Evolutionary conservation across 306 rosid genomes (phyloP).

Genomic region (Neltuma alba): DNA sequence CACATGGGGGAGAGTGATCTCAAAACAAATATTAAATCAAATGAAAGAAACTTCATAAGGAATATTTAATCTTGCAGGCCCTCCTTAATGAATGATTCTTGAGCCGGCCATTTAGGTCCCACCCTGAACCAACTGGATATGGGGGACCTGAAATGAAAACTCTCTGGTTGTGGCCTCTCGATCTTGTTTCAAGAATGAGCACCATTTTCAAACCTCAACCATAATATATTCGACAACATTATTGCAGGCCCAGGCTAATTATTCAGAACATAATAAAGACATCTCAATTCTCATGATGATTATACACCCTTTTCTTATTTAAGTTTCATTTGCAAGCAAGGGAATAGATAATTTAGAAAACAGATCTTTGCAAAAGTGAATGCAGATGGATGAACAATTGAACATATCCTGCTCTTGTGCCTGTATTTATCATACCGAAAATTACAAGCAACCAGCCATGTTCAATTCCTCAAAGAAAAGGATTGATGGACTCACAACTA

Average conservation of each 20-base stretch:
- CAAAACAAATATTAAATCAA: slow-evolving; percentile 24
- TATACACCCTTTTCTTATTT: neutral
- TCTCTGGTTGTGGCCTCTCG: slow-evolving; percentile 17
- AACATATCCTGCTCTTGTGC: neutral
- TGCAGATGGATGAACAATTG: neutral
- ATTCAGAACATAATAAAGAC: neutral
- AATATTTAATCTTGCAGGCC: slow-evolving; percentile 10
- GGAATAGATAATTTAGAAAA: neutral
- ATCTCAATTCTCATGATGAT: neutral
- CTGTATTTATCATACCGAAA: neutral
- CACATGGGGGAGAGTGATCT: slow-evolving; percentile 45
- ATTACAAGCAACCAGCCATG: neutral
- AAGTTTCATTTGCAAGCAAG: neutral
- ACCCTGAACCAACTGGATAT: slow-evolving; percentile 29
- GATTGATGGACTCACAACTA: slow-evolving; percentile 12
- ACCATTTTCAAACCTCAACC: slow-evolving; percentile 14
- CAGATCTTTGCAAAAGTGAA: neutral
- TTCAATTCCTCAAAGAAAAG: neutral
- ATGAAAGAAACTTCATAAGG: slow-evolving; percentile 20
- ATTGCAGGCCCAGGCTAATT: slow-evolving; percentile 14
- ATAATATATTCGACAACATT: slow-evolving; percentile 1
- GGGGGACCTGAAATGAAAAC: slow-evolving; percentile 19
- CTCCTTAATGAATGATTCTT: neutral
- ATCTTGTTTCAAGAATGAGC: slow-evolving; percentile 29
- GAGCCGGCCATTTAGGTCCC: slow-evolving; percentile 32